Conservation (phyloP, 2,329 filamentous ascomycete species). For the Hymenoscyphus linearis region DNA sequence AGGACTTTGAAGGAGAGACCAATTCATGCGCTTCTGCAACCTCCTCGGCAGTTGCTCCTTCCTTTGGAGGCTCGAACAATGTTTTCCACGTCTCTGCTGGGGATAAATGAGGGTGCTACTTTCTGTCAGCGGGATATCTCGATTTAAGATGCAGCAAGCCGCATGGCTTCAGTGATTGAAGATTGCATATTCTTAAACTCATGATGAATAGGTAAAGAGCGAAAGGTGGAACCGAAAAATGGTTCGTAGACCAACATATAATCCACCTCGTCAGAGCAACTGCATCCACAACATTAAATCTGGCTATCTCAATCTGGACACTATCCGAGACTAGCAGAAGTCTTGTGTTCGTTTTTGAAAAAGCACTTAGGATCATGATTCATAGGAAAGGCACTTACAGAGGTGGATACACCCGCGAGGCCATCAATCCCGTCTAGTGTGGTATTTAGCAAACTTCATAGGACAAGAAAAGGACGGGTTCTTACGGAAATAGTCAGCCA, state of each 20-base stretch:
- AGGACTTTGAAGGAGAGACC: conserved; percentile 45
- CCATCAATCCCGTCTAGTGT: conserved; percentile 66
- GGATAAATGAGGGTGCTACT: conserved; percentile 64
- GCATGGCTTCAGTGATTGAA: neutral
- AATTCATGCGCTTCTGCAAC: conserved; percentile 31
- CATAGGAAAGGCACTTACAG: conserved; percentile 33
- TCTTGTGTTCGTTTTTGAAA: neutral
- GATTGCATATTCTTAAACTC: neutral
- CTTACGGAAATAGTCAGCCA: conserved; percentile 84
- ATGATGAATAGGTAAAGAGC: neutral
- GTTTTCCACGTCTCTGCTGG: conserved; percentile 70
- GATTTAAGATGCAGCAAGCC: neutral
- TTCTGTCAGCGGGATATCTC: conserved; percentile 19
- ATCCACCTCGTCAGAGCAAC: neutral
- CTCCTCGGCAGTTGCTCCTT: conserved; percentile 42
- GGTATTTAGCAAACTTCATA: conserved; percentile 10
- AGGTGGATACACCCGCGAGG: conserved; percentile 67
- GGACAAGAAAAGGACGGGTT: conserved; percentile 11
- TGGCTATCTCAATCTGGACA: neutral
- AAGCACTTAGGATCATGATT: neutral
- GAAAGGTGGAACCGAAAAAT: neutral
- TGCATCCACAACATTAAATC: neutral
- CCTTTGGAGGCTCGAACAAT: conserved; percentile 50
- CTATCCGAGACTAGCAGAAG: neutral
- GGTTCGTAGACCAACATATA: neutral